phyloP scores from a whole-genome alignment of 805 yeast species.

The Citeromyces matritensis region DNA sequence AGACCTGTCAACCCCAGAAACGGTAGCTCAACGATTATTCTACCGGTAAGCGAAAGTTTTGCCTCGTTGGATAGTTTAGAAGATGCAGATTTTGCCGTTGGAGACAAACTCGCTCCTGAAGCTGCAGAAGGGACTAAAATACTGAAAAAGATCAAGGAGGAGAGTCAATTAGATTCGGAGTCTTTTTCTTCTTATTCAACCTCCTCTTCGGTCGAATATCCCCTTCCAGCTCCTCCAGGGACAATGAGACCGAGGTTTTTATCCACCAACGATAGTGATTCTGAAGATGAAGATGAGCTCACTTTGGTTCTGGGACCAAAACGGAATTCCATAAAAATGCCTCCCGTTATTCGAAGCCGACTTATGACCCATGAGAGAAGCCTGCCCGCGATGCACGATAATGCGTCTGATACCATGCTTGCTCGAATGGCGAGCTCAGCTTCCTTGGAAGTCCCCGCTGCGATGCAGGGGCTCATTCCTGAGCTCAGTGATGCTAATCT shows the following conservation, averaged over 20 bases:
- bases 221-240: neutral
- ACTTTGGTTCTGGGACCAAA: slow-evolving; percentile 28
- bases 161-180: too few relatives aligned
- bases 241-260: neutral
- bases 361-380: slow-evolving; percentile 27
- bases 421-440: too few relatives aligned
- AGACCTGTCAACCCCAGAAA: too few relatives aligned
- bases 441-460: too few relatives aligned
- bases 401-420: too few relatives aligned
- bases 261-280: neutral
- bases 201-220: too few relatives aligned
- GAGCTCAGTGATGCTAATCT: neutral
- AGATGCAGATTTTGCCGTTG: slow-evolving; percentile 6
- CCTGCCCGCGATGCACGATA: slow-evolving; percentile 10
- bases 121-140: neutral
- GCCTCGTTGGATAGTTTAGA: slow-evolving; percentile 65
- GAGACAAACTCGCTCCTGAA: too few relatives aligned
- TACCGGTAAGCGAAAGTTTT: slow-evolving; percentile 61
- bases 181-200: too few relatives aligned
- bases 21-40: slow-evolving; percentile 1
- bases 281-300: slow-evolving; percentile 22
- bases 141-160: neutral
- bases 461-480: neutral
- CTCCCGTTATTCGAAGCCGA: slow-evolving; percentile 20
- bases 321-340: slow-evolving; percentile 12